Percentiles rank a stretch among this genome's conserved stretches.
Evolutionary conservation across 2,329 filamentous ascomycete genomes (phyloP).

Genomic region (Fusarium sp.): DNA sequence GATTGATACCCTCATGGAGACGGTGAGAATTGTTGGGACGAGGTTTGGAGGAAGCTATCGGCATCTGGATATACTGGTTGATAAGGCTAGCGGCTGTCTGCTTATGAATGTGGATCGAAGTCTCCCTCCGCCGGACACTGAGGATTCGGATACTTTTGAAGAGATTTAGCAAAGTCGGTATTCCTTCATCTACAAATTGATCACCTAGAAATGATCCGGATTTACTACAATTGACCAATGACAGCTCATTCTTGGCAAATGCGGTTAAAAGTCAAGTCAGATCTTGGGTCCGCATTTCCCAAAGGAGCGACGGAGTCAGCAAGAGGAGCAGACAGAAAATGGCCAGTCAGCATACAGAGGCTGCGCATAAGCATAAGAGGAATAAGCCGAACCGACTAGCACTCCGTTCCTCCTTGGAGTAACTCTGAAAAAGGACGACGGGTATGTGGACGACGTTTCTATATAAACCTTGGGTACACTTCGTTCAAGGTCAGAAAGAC

Average conservation of each 20-base stretch:
- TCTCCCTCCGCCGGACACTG: neutral
- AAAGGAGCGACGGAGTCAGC: constrained; percentile 14
- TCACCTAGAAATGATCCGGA: too few species aligned
- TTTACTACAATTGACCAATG: neutral
- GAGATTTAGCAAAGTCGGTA: too few species aligned
- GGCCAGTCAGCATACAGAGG: too few species aligned
- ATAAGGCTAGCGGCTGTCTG: constrained; percentile 20
- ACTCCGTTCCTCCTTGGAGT: neutral
- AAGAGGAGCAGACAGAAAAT: rapidly evolving
- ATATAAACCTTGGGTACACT: neutral
- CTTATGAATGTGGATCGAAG: constrained; percentile 1
- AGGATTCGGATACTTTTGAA: rapidly evolving
- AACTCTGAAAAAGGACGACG: too few species aligned
- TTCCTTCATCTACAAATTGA: too few species aligned
- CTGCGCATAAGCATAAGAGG: neutral
- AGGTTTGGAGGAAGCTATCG: constrained; percentile 15
- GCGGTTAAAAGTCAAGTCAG: neutral
- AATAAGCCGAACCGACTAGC: rapidly evolving
- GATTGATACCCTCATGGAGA: constrained; percentile 27
- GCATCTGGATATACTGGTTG: constrained; percentile 22
- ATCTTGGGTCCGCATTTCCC: neutral
- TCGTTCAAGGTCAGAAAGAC: rapidly evolving
- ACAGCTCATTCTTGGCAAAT: neutral
- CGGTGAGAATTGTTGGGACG: constrained; percentile 17
- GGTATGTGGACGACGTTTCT: neutral